Base-by-base conservation (phyloP, 192 early-diverging fungal species). In the Coemansia sp. region DNA sequence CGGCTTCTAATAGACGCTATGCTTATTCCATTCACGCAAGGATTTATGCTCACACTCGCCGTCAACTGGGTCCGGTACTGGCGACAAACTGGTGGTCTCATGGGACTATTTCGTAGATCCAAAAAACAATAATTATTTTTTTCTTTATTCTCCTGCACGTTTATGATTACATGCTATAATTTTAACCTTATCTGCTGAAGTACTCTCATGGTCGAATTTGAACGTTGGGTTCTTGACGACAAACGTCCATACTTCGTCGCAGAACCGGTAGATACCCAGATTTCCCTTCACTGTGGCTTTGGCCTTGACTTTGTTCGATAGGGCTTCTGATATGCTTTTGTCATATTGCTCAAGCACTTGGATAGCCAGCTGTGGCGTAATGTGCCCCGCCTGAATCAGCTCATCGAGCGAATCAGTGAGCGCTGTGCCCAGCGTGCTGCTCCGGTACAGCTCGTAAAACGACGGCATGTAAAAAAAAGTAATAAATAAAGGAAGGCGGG, bases 241-340 rank as follows among this genome's bases (percentile, higher is more conserved):
- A 85, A 99, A 97, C 1, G 96, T 98, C 95, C 95, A 99, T 24
- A 99, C 96, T 65, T 99, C 98, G 71, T 99, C 98, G 72, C 95
- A 92, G 61, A 93, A 95, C 50, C 95, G 89, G 77, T 98, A 99
- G 24, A 90, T 94, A 66, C 92, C 86, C 64, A 99, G 86, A 65
- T 72, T 67, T 17, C 74, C 71, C 91, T 94, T 97, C 60, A 99
- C 88, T 10, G 86, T 88, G 12, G 93, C 90, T 60, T 91, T 91
- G 67, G 87, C 87, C 62, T 88, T 87, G 45, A 98, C 96, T 69
- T 88, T 87, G 40, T 68, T 83, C 38, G 91, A 86, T 38, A 99
- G 85, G 17, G 95, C 91, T 48, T 98, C 95, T 6, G 92, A 89
- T 62, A 99, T 94, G 64, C 89, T 94, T 62, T 77, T 86, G 64